Evolutionary conservation across 2,329 filamentous ascomycete genomes (phyloP), one percentile per base, ranked within the genome.

Genomic region (Cordyceps tenuipes): DNA sequence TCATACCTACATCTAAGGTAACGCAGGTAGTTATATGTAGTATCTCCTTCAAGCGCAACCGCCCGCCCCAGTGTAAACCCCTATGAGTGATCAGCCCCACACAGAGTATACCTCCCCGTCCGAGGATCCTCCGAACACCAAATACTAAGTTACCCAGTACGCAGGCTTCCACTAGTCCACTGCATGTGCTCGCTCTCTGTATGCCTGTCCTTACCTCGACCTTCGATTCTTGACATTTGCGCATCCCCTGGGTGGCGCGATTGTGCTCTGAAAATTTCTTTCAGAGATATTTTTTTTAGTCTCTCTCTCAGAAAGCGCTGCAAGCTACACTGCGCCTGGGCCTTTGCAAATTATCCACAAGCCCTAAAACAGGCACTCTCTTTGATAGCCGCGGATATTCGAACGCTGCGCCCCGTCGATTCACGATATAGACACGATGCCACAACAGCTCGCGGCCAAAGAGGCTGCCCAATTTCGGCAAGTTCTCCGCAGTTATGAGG

Each of bases 401-500:
- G 62, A 64, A 60, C 46, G 43, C 26, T 19, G 29, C 44, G 21
- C 10, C 21, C 39, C 23, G 17, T 51, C 34, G 34, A 43, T 43
- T 46, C 48, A 4, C 13, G 29, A 31, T 39, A 47, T 10, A 41
- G 19, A 41, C 54, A 61, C 46, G 36, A 73, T 90, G 87, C 85
- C 87, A 66, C 87, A 91, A 75, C 82, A 82, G 70, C 80, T 92
- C 63, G 85, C 82, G 70, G 86, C 91, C 70, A 97, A 97, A 79
- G 94, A 99, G 82, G 86, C 86, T 68, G 87, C 92, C 73, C 87
- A 97, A 78, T 99, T 99, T 77, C 88, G 91, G 64, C 90, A 92
- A 72, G 87, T 99, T 65, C 91, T 99, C 70, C 92, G 93, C 73
- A 87, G 90, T 76, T 99, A 97, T 80, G 94, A 99, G 76, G 89